Evolutionary conservation across 106 monocot genomes (phyloP).

Genomic region (Iris macrosiphon): DNA sequence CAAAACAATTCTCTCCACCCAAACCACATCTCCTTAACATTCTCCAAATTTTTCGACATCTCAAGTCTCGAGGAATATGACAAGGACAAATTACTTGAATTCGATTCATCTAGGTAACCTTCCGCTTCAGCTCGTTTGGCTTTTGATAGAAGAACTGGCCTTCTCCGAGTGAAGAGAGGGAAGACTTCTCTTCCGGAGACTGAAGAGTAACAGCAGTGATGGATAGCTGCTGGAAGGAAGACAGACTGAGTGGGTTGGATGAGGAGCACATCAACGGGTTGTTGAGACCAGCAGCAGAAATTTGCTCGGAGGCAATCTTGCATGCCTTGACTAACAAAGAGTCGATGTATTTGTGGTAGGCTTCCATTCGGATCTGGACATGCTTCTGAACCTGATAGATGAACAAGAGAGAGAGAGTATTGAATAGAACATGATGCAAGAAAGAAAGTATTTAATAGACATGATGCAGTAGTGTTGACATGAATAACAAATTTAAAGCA

Average conservation of each 20-base stretch:
- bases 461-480: too few relatives aligned
- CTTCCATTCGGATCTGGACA: slow-evolving; percentile 77
- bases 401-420: not conserved
- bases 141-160: slow-evolving; percentile 27
- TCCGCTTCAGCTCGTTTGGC: slow-evolving; percentile 30
- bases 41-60: too few relatives aligned
- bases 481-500: too few relatives aligned
- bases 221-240: slow-evolving; percentile 40
- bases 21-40: too few relatives aligned
- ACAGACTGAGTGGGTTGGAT: slow-evolving; percentile 28
- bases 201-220: slow-evolving; percentile 31
- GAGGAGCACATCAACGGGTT: slow-evolving; percentile 19
- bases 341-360: slow-evolving; percentile 77
- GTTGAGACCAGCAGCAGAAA: slow-evolving; percentile 38
- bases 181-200: slow-evolving; percentile 23
- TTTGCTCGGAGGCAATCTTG: slow-evolving; percentile 83
- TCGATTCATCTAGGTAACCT: not conserved
- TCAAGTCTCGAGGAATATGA: too few relatives aligned
- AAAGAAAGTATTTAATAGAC: too few relatives aligned
- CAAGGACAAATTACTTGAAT: too few relatives aligned
- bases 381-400: slow-evolving; percentile 86
- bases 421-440: too few relatives aligned
- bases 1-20: too few relatives aligned
- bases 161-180: slow-evolving; percentile 26
- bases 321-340: slow-evolving; percentile 73